Evolutionary conservation across 352 stramenopile species (phyloP), one percentile per base, ranked within the genome.

Genomic region (Pythium vanterpoolii): DNA sequence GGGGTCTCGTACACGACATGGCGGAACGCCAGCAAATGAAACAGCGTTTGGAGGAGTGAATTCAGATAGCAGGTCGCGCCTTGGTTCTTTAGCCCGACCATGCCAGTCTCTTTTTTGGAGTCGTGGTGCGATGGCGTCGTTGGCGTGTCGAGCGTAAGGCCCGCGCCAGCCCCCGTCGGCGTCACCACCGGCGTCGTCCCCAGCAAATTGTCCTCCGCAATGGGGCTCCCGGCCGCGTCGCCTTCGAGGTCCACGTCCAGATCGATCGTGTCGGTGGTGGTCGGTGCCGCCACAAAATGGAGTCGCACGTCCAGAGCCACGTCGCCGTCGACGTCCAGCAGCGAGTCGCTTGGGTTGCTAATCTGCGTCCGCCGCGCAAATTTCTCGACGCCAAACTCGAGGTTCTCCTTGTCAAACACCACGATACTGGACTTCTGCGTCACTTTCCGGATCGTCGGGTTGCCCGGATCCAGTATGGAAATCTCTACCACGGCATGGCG

Each of bases 61-160:
- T 98, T 98, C 74, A 98, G 79, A 68, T 98, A 98, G 70, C 92
- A 98, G 11, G 90, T 98, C 13, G 89, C 90, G 14, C 89, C 91
- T 61, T 96, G 86, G 51, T 96, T 96, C 68, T 96, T 96, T 6
- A 96, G 59, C 0, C 86, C 86, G 16, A 96, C 85, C 84, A 96
- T 94, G 7, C 83, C 83, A 0, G 84, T 96, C 54, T 90, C 83
- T n/a, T 76, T 55, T 56, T 92, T 92, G 2, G 81, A 92, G 56
- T 93, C 80, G 26, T 73, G 60, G 14, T 52, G 18, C 1, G 52
- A 33, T 13, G 52, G 27, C 1, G 57, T 43, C 24, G 51, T 53
- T 4, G 63, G 49, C 30, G 49, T 52, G 14, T 28, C 39, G 1
- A 48, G n/a, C n/a, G n/a, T 18, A 3, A 42, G 34, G 8, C 4